Evolutionary conservation across 495 filamentous ascomycete species (phyloP), one percentile per base, ranked within the genome.

Genomic region (Xylaria venustula): DNA sequence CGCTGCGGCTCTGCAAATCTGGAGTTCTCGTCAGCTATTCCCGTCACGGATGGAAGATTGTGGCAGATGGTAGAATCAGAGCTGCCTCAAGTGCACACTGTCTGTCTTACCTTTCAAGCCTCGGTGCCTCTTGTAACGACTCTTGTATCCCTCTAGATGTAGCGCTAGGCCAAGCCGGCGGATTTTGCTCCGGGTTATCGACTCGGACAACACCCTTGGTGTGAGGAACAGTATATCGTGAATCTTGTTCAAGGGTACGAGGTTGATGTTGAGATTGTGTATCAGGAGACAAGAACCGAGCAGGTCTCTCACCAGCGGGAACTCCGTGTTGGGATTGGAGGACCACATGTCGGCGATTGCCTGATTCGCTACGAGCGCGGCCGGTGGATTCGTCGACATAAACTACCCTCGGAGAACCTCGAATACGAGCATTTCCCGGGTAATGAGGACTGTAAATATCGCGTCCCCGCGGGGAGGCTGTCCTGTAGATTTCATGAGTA

Each of bases 331-430:
- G 59, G 19, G 37, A 23, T 32, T 51, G 58, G 26, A 36, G 30
- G 22, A 25, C 23, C 32, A 34, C 46, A 25, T 53, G 48, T 36
- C 47, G 56, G 36, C 60, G 65, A 26, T 65, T 47, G 17, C n/a
- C 56, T 30, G 58, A 28, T 8, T 51, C 40, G 50, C 46, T 60
- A 44, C 64, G 53, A 7, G 59, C 34, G 15, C 50, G 64, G 26
- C 37, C n/a, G 15, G 47, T 30, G 5, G 60, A 46, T 15, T 61
- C 49, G 46, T 67, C 60, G 36, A 67, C 11, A 40, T 62, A 67
- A 42, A 67, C 48, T 23, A 69, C 51, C 37, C 46, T 34, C 5
- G 58, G 7, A 15, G 46, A 28, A 50, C 66, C 61, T 46, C 57
- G 58, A 20, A 53, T 14, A 17, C 52, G 66, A 42, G 49, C 12